Evolutionary conservation across 345 rosid species (phyloP).

Genomic region (Rhodomyrtus tomentosa): DNA sequence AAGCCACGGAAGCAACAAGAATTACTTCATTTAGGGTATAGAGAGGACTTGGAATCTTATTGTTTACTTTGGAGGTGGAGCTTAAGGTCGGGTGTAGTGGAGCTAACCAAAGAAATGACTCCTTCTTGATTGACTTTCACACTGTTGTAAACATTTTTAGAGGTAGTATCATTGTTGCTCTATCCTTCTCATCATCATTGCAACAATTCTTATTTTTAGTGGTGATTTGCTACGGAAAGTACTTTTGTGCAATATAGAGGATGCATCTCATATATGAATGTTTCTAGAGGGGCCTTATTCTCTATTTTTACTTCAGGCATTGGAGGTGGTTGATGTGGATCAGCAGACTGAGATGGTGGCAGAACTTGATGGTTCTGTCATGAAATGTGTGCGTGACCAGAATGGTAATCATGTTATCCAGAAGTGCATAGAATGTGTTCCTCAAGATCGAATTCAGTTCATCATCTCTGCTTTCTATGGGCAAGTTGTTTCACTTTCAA

Average conservation of each 20-base stretch:
- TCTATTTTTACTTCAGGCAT: constrained; percentile 39
- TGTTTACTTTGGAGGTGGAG: neutral
- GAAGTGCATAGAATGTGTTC: constrained; percentile 87
- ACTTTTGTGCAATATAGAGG: neutral
- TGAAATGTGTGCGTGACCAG: constrained; percentile 95
- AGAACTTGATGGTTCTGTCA: constrained; percentile 82
- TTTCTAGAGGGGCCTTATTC: constrained; percentile 1
- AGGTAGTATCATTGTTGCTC: neutral
- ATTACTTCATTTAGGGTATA: neutral
- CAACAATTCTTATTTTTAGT: neutral
- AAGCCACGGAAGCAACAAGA: neutral
- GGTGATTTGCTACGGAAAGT: neutral
- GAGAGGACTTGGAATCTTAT: neutral
- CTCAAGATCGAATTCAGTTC: constrained; percentile 70
- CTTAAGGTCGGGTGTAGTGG: neutral
- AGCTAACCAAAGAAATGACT: neutral
- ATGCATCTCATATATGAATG: neutral
- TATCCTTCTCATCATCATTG: neutral
- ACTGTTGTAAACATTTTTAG: neutral
- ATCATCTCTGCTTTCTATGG: constrained; percentile 79
- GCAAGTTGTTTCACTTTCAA: constrained; percentile 79
- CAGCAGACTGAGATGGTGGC: constrained; percentile 64
- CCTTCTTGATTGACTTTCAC: neutral
- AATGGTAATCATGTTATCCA: constrained; percentile 99
- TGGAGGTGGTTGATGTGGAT: constrained; percentile 78